phyloP scores from a whole-genome alignment of 177 flowering plant species.

The Vitis hybrid region DNA sequence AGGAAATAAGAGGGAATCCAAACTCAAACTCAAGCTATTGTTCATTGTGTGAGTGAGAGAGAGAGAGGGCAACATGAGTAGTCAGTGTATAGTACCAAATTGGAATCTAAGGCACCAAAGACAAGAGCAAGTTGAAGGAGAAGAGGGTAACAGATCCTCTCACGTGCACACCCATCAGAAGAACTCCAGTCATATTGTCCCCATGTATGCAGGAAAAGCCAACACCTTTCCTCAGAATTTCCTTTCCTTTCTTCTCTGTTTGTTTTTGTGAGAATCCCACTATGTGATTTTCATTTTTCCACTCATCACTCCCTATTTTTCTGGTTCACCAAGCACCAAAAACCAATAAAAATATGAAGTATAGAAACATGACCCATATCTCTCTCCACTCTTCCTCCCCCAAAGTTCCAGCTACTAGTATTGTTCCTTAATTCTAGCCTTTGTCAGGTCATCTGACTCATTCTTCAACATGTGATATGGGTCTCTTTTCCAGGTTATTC shows the following conservation, averaged over 20 bases:
- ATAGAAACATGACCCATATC: too few species aligned
- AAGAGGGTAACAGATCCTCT: slow-evolving; percentile 37
- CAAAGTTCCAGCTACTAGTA: neutral
- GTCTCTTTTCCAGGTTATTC: neutral
- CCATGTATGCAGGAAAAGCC: slow-evolving; percentile 26
- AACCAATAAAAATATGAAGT: too few species aligned
- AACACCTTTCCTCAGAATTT: neutral
- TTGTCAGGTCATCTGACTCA: too few species aligned
- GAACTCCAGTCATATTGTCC: slow-evolving; percentile 15
- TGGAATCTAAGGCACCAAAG: slow-evolving; percentile 38
- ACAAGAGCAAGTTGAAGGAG: slow-evolving; percentile 39
- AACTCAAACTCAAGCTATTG: slow-evolving; percentile 6
- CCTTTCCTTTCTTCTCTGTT: neutral
- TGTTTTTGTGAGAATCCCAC: too few species aligned
- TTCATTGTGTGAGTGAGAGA: slow-evolving; percentile 7
- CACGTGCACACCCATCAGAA: slow-evolving; percentile 27
- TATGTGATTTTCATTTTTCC: too few species aligned
- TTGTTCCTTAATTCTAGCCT: too few species aligned
- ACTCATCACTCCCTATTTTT: too few species aligned
- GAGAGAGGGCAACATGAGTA: slow-evolving; percentile 22
- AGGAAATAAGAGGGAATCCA: slow-evolving; percentile 16
- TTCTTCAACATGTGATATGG: neutral
- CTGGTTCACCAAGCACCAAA: too few species aligned
- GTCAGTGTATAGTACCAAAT: slow-evolving; percentile 34
- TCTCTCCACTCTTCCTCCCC: neutral